phyloP scores from a whole-genome alignment of 371 early-diverging fungal genomes.

The Dinochytrium kinnereticum region DNA sequence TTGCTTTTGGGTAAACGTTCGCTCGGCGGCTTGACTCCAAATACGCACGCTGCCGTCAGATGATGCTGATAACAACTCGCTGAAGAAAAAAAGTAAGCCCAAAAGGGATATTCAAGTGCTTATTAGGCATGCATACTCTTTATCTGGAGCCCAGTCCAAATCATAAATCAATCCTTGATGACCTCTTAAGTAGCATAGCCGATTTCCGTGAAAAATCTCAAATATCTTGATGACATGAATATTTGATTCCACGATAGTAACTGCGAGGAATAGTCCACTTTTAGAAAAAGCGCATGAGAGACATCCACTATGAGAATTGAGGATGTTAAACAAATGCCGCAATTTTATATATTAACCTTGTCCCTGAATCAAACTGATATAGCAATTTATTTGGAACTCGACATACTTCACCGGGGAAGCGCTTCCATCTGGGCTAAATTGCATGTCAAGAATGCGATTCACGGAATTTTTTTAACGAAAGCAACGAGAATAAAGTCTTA shows the following conservation, averaged over 20 bases:
- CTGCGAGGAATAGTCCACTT: constrained; percentile 46
- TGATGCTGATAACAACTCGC: constrained; percentile 43
- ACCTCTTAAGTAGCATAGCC: constrained; percentile 42
- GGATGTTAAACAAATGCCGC: neutral
- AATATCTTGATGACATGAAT: constrained; percentile 44
- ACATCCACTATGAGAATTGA: constrained; percentile 28
- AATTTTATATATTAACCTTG: constrained; percentile 1
- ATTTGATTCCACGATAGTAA: constrained; percentile 22
- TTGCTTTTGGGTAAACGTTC: constrained; percentile 13
- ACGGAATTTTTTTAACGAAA: too few relatives aligned
- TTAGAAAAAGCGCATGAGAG: constrained; percentile 47
- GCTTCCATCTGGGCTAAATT: constrained; percentile 35
- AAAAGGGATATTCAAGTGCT: too few relatives aligned
- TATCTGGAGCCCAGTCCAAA: constrained; percentile 45
- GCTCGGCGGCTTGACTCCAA: constrained; percentile 38
- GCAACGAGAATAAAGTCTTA: too few relatives aligned
- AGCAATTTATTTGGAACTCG: constrained; percentile 38
- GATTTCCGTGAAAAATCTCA: constrained; percentile 42
- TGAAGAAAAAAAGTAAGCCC: neutral
- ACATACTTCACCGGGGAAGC: constrained; percentile 38
- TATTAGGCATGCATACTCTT: constrained; percentile 37
- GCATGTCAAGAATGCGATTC: neutral
- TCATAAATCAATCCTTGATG: constrained; percentile 52
- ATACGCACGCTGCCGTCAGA: constrained; percentile 50
- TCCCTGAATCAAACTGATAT: constrained; percentile 31